Conservation (phyloP, 192 early-diverging fungal genomes). For the Backusella westeae region DNA sequence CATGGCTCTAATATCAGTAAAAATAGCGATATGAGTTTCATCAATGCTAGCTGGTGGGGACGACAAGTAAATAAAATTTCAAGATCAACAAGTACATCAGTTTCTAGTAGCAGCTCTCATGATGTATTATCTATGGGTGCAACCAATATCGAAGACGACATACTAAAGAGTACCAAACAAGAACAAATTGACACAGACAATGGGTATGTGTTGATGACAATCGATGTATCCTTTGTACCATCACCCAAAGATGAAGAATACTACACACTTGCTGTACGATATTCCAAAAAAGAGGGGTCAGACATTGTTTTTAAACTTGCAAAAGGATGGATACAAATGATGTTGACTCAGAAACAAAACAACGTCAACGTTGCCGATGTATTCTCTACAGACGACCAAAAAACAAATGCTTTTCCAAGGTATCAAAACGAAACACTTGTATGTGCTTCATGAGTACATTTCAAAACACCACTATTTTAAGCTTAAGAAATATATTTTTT, state of each 20-base stretch:
- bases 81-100: background rate
- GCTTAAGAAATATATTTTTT: background rate
- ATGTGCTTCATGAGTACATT: background rate
- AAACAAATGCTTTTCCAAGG: background rate
- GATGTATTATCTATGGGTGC: conserved; percentile 6
- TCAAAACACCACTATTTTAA: background rate
- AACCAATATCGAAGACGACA: background rate
- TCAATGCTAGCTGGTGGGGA: background rate
- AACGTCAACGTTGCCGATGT: background rate
- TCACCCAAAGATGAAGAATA: conserved; percentile 1
- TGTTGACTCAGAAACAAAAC: background rate
- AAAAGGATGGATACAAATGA: conserved; percentile 17
- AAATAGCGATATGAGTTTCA: background rate
- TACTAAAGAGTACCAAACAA: background rate
- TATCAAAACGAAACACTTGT: background rate
- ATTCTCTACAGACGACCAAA: background rate
- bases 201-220: conserved; percentile 16
- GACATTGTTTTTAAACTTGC: conserved; percentile 23
- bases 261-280: conserved; percentile 10
- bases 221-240: conserved; percentile 15
- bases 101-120: background rate
- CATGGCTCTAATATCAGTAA: background rate
- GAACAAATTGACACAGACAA: background rate
- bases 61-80: background rate
- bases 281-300: conserved; percentile 20